Evolutionary conservation across 1,284 basidiomycete species (phyloP), one percentile per base, ranked within the genome.

Genomic region (Xerocomus cyaneibrunnescens): DNA sequence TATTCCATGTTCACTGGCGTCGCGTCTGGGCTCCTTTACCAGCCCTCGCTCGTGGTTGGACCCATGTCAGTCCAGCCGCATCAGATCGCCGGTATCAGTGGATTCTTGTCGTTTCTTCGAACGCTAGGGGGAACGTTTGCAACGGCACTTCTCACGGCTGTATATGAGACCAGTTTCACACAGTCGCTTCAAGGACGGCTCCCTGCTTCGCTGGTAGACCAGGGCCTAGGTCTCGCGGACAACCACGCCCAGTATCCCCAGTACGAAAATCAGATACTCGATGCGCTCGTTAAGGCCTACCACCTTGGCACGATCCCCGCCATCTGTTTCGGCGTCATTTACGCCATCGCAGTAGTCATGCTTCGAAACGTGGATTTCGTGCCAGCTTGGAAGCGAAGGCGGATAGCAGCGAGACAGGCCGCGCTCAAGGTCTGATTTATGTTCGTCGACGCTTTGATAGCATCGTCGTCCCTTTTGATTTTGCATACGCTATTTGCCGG

Each of bases 81-180:
- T 27, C 69, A 69, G 45, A 44, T 69, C 22, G 67, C 67, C 2
- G 70, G 67, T 7, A 72, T 69, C 52, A 72, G 69, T 17, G 70
- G 67, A 9, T 69, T 69, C 52, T 31, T 72, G 6, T 72, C 67
- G 5, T 69, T 69, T 43, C 65, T 69, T 14, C 66, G 67, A 14
- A 69, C 67, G 12, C 51, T 69, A 0, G 67, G 67, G 0, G 67
- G 70, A 17, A 72, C 67, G 27, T 71, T 69, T n/a, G 69, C 67
- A 6, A 72, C 67, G 3, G 69, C 70, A 7, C 69, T 69, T 35
- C 65, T 69, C 37, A 69, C 67, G 4, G 66, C 69, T 1, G 48
- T 68, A 8, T 68, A 59, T 6, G 66, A 68, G 48, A 68, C 66
- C 6, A 65, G 56, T 13, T 72, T 68, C 40, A 68, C 66, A 13